Conservation (phyloP, 306 rosid species). For the Neltuma alba region DNA sequence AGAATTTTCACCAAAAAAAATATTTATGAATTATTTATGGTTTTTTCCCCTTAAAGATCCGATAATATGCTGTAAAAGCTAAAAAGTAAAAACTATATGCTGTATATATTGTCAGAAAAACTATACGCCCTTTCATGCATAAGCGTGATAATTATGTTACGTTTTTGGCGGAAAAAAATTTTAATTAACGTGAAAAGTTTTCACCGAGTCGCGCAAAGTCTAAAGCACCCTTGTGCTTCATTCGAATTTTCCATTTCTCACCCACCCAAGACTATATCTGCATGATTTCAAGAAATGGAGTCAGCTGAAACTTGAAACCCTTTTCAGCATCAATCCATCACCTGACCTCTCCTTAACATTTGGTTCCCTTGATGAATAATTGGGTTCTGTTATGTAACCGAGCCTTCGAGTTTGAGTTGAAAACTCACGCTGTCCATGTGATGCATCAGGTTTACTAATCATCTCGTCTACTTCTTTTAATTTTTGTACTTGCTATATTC, state of each 20-base stretch:
- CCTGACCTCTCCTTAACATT: slow-evolving; percentile 41
- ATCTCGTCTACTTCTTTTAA: not conserved
- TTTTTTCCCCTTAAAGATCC: not conserved
- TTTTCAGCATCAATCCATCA: not conserved
- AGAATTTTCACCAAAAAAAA: not conserved
- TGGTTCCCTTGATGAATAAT: slow-evolving; percentile 43
- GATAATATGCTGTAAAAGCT: not conserved
- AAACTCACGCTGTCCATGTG: slow-evolving; percentile 41
- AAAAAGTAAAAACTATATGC: not conserved
- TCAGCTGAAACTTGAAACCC: not conserved
- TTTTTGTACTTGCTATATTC: not conserved
- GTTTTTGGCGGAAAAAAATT: not conserved
- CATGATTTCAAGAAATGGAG: not conserved
- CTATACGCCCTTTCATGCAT: not conserved
- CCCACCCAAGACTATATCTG: not conserved
- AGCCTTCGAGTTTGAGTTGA: no score
- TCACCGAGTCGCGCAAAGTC: not conserved
- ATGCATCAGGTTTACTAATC: slow-evolving; percentile 35
- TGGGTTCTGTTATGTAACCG: slow-evolving; percentile 43
- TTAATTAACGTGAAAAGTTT: not conserved
- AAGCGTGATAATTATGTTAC: not conserved
- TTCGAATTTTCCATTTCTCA: not conserved
- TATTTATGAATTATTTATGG: not conserved
- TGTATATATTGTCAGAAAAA: not conserved
- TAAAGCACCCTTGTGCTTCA: not conserved